phyloP scores from a whole-genome alignment of 768 basidiomycete genomes.

The Clavulina sp. region DNA sequence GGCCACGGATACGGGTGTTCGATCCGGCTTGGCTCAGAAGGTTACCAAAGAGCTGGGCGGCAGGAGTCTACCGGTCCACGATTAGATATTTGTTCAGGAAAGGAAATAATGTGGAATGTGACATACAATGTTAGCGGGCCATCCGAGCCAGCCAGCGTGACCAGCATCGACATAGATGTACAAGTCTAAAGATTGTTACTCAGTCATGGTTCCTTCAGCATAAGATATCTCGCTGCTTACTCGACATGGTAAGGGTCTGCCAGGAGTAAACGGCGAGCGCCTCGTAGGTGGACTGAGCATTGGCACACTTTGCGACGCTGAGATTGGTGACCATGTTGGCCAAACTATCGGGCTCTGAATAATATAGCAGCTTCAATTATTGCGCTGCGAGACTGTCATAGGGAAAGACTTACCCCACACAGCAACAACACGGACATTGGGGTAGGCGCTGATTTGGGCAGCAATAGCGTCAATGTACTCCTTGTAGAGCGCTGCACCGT shows the following conservation, averaged over 20 bases:
- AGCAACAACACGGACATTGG: not conserved
- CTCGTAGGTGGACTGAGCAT: conserved; percentile 32
- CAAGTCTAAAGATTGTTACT: conserved; percentile 24
- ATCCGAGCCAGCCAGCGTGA: conserved; percentile 41
- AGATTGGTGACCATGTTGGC: conserved; percentile 55
- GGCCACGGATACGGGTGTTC: conserved; percentile 40
- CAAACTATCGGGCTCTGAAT: conserved; percentile 49
- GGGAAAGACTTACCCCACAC: not conserved
- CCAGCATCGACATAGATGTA: conserved; percentile 48
- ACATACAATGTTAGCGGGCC: conserved; percentile 37
- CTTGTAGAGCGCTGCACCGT: conserved; percentile 37
- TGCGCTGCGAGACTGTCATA: conserved; percentile 34
- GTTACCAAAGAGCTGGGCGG: conserved; percentile 35
- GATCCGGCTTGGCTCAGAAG: conserved; percentile 35
- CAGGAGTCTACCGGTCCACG: conserved; percentile 21
- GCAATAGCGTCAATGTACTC: conserved; percentile 46
- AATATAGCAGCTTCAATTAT: conserved; percentile 47
- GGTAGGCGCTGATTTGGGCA: conserved; percentile 31
- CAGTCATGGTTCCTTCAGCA: not conserved
- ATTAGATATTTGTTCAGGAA: not conserved
- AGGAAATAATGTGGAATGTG: not conserved
- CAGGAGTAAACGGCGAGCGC: conserved; percentile 20
- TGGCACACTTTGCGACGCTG: conserved; percentile 36
- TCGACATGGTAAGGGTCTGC: conserved; percentile 34
- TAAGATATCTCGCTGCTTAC: not conserved